phyloP scores from a whole-genome alignment of 305 asterid genomes.

The Fraxinus greggii region DNA sequence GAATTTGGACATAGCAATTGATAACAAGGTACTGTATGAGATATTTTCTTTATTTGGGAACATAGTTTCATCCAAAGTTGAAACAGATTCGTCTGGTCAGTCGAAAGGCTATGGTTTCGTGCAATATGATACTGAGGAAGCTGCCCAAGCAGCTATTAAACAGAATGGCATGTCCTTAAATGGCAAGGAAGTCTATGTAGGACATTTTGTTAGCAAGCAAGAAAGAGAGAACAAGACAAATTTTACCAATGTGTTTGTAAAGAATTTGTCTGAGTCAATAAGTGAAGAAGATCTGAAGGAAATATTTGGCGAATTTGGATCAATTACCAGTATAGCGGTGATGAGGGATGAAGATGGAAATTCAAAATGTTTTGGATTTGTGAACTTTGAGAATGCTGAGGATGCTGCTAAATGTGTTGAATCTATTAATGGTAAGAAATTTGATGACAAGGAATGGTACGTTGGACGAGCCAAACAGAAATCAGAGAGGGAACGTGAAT shows the following conservation, averaged over 20 bases:
- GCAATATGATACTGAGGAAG: conserved; percentile 26
- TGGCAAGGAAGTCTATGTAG: conserved; percentile 50
- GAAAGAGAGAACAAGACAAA: conserved; percentile 48
- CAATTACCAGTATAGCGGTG: conserved; percentile 42
- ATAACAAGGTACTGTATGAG: background rate
- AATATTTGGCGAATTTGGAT: conserved; percentile 45
- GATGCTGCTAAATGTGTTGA: conserved; percentile 64
- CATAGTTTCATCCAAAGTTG: background rate
- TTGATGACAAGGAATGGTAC: conserved; percentile 55
- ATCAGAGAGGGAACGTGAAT: conserved; percentile 53
- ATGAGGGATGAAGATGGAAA: conserved; percentile 58
- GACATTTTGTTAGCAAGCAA: conserved; percentile 56
- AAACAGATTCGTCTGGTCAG: conserved; percentile 4
- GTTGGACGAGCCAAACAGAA: conserved; percentile 72
- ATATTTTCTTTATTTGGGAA: conserved; percentile 37
- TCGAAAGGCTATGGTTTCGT: conserved; percentile 37
- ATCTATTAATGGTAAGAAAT: conserved; percentile 42
- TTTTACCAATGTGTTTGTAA: conserved; percentile 63
- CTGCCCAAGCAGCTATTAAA: conserved; percentile 28
- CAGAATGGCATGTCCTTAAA: conserved; percentile 46
- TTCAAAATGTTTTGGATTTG: conserved; percentile 62
- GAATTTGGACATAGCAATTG: conserved; percentile 13
- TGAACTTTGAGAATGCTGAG: conserved; percentile 54
- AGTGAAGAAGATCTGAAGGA: conserved; percentile 44
- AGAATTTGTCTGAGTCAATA: conserved; percentile 50